phyloP scores from a whole-genome alignment of 2,329 filamentous ascomycete species.

The Rhynchosporium secalis region DNA sequence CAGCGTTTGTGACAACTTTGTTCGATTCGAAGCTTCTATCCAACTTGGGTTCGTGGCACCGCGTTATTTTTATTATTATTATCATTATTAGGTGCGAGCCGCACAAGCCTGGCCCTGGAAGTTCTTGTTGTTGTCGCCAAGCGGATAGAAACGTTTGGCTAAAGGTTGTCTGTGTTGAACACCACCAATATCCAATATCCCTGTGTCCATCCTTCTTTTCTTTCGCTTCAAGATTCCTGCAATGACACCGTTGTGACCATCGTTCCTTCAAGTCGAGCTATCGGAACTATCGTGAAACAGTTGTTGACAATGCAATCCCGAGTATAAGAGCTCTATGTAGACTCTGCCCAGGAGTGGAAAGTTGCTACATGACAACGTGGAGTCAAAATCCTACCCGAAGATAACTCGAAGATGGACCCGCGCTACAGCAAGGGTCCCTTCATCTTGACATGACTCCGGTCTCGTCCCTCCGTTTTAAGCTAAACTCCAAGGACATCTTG shows the following conservation, averaged over 20 bases:
- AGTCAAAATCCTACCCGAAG: background rate
- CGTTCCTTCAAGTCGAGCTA: background rate
- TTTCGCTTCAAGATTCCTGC: slow-evolving; percentile 1
- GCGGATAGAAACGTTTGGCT: slow-evolving; percentile 7
- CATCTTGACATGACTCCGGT: slow-evolving; percentile 3
- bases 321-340: background rate
- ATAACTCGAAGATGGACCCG: background rate
- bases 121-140: slow-evolving; percentile 10
- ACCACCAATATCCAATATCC: background rate
- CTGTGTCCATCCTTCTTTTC: background rate
- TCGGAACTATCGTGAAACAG: background rate
- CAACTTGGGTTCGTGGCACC: background rate
- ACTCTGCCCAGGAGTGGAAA: background rate
- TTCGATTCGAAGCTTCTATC: slow-evolving; percentile 5
- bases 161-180: slow-evolving; percentile 6
- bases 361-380: background rate
- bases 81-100: background rate
- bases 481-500: slow-evolving; percentile 4
- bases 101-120: slow-evolving; percentile 7
- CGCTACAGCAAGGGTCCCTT: background rate
- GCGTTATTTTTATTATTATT: too few relatives aligned
- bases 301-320: background rate
- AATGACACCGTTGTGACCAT: background rate
- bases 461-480: background rate
- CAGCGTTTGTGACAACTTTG: slow-evolving; percentile 3